phyloP scores from a whole-genome alignment of 441 rosid genomes.

The Sinapis alba region DNA sequence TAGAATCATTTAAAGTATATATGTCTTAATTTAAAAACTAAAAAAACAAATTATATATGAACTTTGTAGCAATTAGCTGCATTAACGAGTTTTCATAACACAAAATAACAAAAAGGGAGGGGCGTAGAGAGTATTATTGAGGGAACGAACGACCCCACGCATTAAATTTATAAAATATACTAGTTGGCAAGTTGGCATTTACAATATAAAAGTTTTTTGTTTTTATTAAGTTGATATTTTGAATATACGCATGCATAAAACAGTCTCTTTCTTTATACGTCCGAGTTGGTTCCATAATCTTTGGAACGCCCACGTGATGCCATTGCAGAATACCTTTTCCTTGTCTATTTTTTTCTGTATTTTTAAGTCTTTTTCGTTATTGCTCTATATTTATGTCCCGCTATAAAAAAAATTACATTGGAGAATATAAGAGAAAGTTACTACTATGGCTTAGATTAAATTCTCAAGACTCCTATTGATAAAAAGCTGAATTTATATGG shows the following conservation, averaged over 20 bases:
- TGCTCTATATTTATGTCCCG: background rate
- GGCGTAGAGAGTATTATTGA: background rate
- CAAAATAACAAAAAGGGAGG: background rate
- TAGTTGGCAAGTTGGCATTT: background rate
- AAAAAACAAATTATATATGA: background rate
- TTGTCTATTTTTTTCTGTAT: background rate
- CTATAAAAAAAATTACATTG: no score
- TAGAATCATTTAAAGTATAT: background rate
- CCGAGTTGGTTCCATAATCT: background rate
- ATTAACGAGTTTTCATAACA: background rate
- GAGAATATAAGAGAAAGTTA: no score
- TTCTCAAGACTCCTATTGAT: no score
- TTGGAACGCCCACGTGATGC: background rate
- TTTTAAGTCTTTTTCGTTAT: background rate
- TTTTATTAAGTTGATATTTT: background rate
- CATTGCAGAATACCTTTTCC: background rate
- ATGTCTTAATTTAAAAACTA: background rate
- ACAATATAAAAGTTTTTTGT: background rate
- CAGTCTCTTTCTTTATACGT: background rate
- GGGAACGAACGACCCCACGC: background rate
- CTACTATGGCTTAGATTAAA: no score
- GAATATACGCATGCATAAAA: background rate
- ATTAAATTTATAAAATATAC: constrained; percentile 23
- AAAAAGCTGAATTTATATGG: no score
- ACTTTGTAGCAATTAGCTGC: background rate